A percentile compares a stretch with the other conserved stretches of the same genome.
These are phyloP conservation scores for Phytophthora agathidicida DNA, from an alignment of 352 stramenopile genomes.

Conservation along the genomic window DNA sequence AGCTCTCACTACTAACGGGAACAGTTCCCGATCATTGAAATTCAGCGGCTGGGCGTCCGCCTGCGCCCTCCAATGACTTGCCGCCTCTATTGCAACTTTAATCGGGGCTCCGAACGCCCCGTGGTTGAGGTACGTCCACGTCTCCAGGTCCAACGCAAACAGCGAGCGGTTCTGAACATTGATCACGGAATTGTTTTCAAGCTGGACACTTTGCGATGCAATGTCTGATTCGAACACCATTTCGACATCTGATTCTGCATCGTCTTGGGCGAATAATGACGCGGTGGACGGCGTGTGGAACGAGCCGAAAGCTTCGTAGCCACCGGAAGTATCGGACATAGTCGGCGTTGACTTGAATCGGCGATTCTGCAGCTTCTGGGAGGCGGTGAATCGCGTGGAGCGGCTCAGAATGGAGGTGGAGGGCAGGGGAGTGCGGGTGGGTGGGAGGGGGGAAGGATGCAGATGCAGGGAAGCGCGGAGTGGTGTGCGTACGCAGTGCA, in stretches of 20 bases:
- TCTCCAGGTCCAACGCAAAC: conserved; percentile 60
- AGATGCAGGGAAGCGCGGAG: background rate
- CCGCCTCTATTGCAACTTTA: conserved; percentile 65
- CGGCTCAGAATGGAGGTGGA: background rate
- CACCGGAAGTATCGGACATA: conserved; percentile 10
- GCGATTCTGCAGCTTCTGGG: conserved; percentile 12
- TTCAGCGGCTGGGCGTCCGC: conserved; percentile 90
- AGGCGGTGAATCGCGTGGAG: background rate
- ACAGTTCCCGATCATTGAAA: conserved; percentile 93
- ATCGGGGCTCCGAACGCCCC: conserved; percentile 91
- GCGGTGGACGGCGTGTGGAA: conserved; percentile 75
- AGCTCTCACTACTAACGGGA: conserved; percentile 86
- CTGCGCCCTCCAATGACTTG: conserved; percentile 74
- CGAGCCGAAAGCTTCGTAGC: conserved; percentile 79
- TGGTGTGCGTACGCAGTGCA: background rate
- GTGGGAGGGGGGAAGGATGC: background rate
- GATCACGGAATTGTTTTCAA: conserved; percentile 1
- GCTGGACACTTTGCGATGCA: conserved; percentile 15
- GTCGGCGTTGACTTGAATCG: conserved; percentile 4
- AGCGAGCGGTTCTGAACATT: conserved; percentile 43
- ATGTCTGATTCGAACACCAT: conserved; percentile 27
- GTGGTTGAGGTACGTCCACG: conserved; percentile 95
- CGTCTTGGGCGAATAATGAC: conserved; percentile 50
- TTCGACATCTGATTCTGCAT: background rate
- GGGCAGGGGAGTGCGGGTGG: background rate